phyloP scores from a whole-genome alignment of 2,329 filamentous ascomycete species.

The Magnaporthiopsis rhizophila region DNA sequence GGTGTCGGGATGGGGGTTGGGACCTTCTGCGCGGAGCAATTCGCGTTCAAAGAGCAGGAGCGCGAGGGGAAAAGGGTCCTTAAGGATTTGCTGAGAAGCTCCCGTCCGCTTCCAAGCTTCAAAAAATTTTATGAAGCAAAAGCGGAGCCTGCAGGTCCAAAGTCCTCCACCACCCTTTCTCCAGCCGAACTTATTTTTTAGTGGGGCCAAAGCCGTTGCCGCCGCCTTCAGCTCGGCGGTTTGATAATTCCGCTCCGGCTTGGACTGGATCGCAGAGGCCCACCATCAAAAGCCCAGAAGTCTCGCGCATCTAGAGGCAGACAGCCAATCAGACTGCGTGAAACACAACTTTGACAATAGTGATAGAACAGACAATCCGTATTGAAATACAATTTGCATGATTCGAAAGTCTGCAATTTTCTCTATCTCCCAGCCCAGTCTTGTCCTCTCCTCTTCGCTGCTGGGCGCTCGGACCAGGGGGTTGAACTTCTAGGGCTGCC shows the following conservation, averaged over 20 bases:
- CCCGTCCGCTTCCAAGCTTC: slow-evolving; percentile 3
- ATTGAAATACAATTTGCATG: neutral
- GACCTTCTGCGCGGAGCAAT: slow-evolving; percentile 4
- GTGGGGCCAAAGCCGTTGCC: neutral
- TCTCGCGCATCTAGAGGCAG: neutral
- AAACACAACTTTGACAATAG: neutral
- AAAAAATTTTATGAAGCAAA: slow-evolving; percentile 4
- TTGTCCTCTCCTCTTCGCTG: neutral
- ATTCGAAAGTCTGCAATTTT: neutral
- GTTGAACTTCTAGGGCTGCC: slow-evolving; percentile 9
- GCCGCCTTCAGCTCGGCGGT: neutral
- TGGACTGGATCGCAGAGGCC: neutral
- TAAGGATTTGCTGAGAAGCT: slow-evolving; percentile 3
- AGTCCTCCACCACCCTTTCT: neutral
- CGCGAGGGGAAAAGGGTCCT: neutral
- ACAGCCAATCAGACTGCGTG: neutral
- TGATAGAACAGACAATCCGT: neutral
- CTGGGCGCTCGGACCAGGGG: neutral
- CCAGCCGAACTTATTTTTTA: slow-evolving; percentile 6
- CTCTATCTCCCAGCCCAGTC: neutral
- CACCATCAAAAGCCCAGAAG: neutral
- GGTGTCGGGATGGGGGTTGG: neutral
- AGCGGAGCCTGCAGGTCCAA: slow-evolving; percentile 4
- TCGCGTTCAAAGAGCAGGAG: slow-evolving; percentile 2
- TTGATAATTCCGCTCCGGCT: neutral